A percentile compares a stretch with the other conserved stretches of the same genome.
These are phyloP conservation scores for Knufia petricola DNA, from an alignment of 2,329 filamentous ascomycete genomes.

Conservation along the genomic window DNA sequence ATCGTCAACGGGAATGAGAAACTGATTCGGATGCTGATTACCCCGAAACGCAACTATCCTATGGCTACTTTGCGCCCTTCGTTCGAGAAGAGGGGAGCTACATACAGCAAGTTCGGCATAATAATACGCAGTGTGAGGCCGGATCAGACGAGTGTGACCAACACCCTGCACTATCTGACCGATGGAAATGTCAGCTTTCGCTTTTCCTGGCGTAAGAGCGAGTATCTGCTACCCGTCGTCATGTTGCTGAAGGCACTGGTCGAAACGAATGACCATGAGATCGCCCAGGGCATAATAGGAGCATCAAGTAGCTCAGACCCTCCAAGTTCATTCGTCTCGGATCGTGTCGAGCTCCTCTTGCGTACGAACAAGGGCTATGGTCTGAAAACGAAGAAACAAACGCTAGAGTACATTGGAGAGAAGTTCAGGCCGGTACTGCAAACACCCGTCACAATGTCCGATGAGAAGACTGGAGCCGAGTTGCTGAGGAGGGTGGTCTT, in stretches of 20 bases:
- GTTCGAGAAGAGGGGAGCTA: conserved; percentile 74
- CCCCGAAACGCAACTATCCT: conserved; percentile 86
- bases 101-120: conserved; percentile 84
- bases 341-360: conserved; percentile 83
- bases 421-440: conserved; percentile 86
- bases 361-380: conserved; percentile 88
- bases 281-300: conserved; percentile 88
- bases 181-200: conserved; percentile 95
- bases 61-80: conserved; percentile 88
- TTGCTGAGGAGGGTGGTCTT: conserved; percentile 84
- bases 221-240: conserved; percentile 90
- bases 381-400: conserved; percentile 71
- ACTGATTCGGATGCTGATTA: conserved; percentile 81
- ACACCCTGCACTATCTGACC: conserved; percentile 87
- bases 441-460: conserved; percentile 70
- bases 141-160: conserved; percentile 97
- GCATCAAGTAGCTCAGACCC: conserved; percentile 64
- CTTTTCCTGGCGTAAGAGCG: conserved; percentile 96
- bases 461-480: conserved; percentile 83
- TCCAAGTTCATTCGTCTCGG: conserved; percentile 84
- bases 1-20: conserved; percentile 97
- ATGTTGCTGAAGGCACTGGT: conserved; percentile 94
- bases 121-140: conserved; percentile 85
- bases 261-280: conserved; percentile 92
- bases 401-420: conserved; percentile 73